Evolutionary conservation across 2,329 filamentous ascomycete genomes (phyloP).

Genomic region (Coleophoma crateriformis): DNA sequence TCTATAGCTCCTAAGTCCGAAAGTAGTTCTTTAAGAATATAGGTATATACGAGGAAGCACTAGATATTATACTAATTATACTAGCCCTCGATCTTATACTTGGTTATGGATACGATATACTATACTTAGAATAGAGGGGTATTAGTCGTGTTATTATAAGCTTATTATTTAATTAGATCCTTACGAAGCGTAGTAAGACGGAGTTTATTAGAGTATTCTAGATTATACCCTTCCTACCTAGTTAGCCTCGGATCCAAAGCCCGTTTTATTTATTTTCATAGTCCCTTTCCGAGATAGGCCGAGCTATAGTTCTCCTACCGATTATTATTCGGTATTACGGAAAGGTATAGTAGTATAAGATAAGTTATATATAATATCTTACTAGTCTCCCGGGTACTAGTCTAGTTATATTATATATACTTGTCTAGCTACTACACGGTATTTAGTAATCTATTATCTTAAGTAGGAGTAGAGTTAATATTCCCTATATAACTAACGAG

Average conservation of each 20-base stretch:
- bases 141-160: not conserved
- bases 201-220: not conserved
- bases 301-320: no score
- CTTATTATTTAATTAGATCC: not conserved
- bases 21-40: not conserved
- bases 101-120: not conserved
- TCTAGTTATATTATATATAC: no score
- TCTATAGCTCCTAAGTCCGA: not conserved
- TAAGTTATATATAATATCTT: not conserved
- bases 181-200: not conserved
- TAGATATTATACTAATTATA: not conserved
- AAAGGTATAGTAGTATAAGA: no score
- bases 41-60: not conserved
- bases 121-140: not conserved
- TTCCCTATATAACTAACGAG: no score
- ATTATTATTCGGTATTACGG: no score
- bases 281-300: no score
- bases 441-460: no score
- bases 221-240: not conserved
- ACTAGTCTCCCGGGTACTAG: no score
- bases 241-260: not conserved
- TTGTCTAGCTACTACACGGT: no score
- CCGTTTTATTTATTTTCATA: no score
- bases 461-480: no score
- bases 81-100: not conserved